Evolutionary conservation across 371 early-diverging fungal species (phyloP).

Genomic region (Fennellomyces sp.): DNA sequence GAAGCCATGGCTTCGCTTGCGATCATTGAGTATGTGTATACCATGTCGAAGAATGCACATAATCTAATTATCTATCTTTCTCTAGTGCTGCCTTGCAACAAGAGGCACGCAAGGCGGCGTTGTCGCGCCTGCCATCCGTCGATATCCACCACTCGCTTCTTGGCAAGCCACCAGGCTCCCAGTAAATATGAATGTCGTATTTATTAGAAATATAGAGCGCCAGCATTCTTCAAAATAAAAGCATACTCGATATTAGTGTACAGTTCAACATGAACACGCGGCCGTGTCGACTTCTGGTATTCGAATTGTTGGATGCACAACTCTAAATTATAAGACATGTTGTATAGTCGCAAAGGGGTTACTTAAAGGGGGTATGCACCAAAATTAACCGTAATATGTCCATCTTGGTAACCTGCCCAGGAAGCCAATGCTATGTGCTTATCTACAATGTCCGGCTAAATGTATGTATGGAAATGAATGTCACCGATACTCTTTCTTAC

Average conservation of each 20-base stretch:
- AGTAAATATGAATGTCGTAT: conserved; percentile 4
- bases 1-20: conserved; percentile 96
- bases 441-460: too few relatives aligned
- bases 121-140: conserved; percentile 56
- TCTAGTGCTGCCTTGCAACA: conserved; percentile 65
- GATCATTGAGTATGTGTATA: conserved; percentile 93
- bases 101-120: conserved; percentile 63
- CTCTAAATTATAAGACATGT: too few relatives aligned
- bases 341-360: too few relatives aligned
- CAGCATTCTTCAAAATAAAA: background rate
- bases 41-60: too few relatives aligned
- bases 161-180: conserved; percentile 31
- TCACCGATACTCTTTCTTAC: too few relatives aligned
- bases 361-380: background rate
- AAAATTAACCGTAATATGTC: background rate
- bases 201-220: background rate
- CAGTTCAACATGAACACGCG: background rate
- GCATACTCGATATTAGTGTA: background rate
- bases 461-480: background rate
- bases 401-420: background rate
- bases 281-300: too few relatives aligned
- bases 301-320: background rate
- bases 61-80: background rate
- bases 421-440: too few relatives aligned
- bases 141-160: conserved; percentile 49